phyloP scores from a whole-genome alignment of 2,329 filamentous ascomycete genomes.

The Calonectria pseudoturangicola region DNA sequence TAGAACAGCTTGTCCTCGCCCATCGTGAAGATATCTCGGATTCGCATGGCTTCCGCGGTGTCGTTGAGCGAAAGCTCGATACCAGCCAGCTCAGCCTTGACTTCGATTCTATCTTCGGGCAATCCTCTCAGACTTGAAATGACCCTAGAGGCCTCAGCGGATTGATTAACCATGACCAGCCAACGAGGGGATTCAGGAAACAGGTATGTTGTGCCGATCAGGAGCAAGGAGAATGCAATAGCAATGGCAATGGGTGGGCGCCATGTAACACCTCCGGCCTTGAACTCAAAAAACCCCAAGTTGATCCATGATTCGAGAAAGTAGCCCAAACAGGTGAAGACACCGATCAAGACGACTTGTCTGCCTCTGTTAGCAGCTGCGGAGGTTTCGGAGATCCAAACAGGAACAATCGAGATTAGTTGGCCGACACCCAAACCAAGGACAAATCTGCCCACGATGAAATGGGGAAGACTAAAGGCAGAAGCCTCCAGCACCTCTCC shows the following conservation, averaged over 20 bases:
- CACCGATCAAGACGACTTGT: not conserved
- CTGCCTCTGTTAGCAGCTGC: not conserved
- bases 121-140: not conserved
- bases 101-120: not conserved
- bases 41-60: not conserved
- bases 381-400: not conserved
- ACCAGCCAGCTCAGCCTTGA: not conserved
- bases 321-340: not conserved
- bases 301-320: conserved; percentile 3
- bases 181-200: not conserved
- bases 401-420: conserved; percentile 2
- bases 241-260: not conserved
- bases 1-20: not conserved
- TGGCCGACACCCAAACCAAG: conserved; percentile 3
- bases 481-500: not conserved
- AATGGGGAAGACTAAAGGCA: conserved; percentile 1
- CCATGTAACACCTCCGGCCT: not conserved
- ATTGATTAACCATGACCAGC: not conserved
- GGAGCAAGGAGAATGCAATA: not conserved
- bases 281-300: conserved; percentile 5
- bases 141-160: not conserved
- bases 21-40: not conserved
- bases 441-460: not conserved
- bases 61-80: not conserved
- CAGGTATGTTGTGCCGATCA: not conserved